Evolutionary conservation across 1,139 yeast genomes (phyloP), one percentile per base, ranked within the genome.

Genomic region (Yamadazyma mexicana): DNA sequence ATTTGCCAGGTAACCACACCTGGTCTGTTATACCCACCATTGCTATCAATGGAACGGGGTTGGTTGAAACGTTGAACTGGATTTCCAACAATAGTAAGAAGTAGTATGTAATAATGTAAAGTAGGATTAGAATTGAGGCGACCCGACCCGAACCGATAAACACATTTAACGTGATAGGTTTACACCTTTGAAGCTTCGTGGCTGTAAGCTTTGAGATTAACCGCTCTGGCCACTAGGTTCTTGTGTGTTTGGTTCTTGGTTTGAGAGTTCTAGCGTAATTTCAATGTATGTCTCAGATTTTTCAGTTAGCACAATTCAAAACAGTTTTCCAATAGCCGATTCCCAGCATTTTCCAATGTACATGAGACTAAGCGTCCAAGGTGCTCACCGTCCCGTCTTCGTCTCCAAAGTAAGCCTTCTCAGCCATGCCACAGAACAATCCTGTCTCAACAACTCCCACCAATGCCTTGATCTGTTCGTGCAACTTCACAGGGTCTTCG

Each of bases 361-460:
- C n/a, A n/a, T n/a, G n/a, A n/a, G n/a, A n/a, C n/a, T n/a, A n/a
- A n/a, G n/a, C 33, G 4, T 31, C 26, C 18, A 28, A 28, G n/a
- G 31, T 15, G 37, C 42, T 55, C 8, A 84, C 87, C 18, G 77
- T 64, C 4, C 96, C 96, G 51, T 77, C 75, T 41, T 80, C 74
- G 57, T 84, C 89, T 35, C 98, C 99, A 59, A 92, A 88, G 64
- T 89, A 92, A 3, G 92, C 92, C 57, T 79, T 83, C 37, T 70
- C 69, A 17, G 96, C 94, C 77, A 80, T 74, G 12, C 51, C 47
- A 43, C 83, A 77, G 65, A 94, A 94, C 46, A 92, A 69, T 1
- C 99, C 99, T 10, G 97, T 91, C 62, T 94, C 99, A 20, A 94
- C 98, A 18, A 94, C 98, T 37, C 99, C 99, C 15, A 89, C 88